Evolutionary conservation across 2,329 filamentous ascomycete species (phyloP).

Genomic region (Thelonectria rubi): DNA sequence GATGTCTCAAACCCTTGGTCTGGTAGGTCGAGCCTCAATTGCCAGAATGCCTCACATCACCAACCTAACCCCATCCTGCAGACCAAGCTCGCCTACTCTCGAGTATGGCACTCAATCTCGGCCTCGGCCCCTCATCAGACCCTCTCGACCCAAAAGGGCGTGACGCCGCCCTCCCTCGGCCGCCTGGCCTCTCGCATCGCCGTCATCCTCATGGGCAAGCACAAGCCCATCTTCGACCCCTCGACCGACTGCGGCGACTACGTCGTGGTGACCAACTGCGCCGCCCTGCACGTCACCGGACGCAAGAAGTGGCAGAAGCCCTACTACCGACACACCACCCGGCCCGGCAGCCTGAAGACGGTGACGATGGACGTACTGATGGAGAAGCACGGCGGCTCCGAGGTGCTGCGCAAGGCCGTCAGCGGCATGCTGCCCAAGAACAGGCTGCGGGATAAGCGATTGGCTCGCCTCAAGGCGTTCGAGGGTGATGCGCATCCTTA

Average conservation of each 20-base stretch:
- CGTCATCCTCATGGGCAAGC: constrained; percentile 92
- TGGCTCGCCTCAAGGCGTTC: constrained; percentile 93
- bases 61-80: constrained; percentile 50
- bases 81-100: constrained; percentile 96
- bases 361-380: constrained; percentile 97
- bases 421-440: constrained; percentile 99
- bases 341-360: constrained; percentile 84
- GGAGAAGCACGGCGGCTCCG: constrained; percentile 90
- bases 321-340: constrained; percentile 94
- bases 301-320: constrained; percentile 93
- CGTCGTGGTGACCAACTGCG: constrained; percentile 91
- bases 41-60: constrained; percentile 16
- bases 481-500: constrained; percentile 94
- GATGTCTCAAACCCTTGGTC: constrained; percentile 84
- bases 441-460: constrained; percentile 83
- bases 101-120: constrained; percentile 90
- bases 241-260: constrained; percentile 99
- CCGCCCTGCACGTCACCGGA: constrained; percentile 86
- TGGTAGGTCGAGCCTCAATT: constrained; percentile 59
- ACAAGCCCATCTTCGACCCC: constrained; percentile 97
- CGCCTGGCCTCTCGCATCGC: constrained; percentile 90
- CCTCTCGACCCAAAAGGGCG: constrained; percentile 64
- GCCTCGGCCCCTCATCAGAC: constrained; percentile 72
- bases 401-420: constrained; percentile 91
- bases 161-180: constrained; percentile 82